Percentiles rank a stretch among this genome's conserved stretches.
Conservation (phyloP, 2,329 filamentous ascomycete genomes). For the Phialemoniopsis sp. region DNA sequence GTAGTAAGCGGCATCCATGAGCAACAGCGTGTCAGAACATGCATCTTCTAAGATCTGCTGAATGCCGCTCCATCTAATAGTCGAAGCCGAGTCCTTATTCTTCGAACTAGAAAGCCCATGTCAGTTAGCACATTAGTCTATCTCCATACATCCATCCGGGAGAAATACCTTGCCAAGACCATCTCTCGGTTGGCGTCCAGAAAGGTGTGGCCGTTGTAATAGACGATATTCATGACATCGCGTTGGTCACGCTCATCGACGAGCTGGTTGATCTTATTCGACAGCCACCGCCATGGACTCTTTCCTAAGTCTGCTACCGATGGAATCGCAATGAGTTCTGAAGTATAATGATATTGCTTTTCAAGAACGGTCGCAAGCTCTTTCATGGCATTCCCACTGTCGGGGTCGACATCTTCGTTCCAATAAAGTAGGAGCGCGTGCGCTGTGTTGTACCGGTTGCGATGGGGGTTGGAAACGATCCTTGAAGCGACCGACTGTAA, state of each 20-base stretch:
- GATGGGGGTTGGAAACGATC: constrained; percentile 44
- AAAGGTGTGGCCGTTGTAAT: constrained; percentile 52
- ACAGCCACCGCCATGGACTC: constrained; percentile 51
- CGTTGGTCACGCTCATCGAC: constrained; percentile 48
- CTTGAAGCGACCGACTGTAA: constrained; percentile 46
- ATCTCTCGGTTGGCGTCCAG: constrained; percentile 52
- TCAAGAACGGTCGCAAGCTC: constrained; percentile 47
- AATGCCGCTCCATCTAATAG: constrained; percentile 51
- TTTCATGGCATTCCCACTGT: constrained; percentile 26
- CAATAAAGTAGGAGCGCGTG: constrained; percentile 51
- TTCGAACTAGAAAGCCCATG: constrained; percentile 35
- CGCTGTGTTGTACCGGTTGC: constrained; percentile 49
- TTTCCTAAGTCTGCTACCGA: constrained; percentile 39
- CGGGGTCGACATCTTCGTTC: constrained; percentile 42
- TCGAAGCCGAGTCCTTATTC: constrained; percentile 36
- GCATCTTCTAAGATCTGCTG: constrained; percentile 54
- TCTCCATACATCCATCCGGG: background rate
- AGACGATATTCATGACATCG: constrained; percentile 55
- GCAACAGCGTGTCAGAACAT: constrained; percentile 48
- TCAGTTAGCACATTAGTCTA: background rate
- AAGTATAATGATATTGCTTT: constrained; percentile 47
- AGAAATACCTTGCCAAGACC: constrained; percentile 49
- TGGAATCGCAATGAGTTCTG: constrained; percentile 45
- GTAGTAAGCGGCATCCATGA: constrained; percentile 57
- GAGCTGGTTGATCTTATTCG: constrained; percentile 46